Conservation (phyloP, 352 stramenopile genomes). For the Lagenidium giganteum region DNA sequence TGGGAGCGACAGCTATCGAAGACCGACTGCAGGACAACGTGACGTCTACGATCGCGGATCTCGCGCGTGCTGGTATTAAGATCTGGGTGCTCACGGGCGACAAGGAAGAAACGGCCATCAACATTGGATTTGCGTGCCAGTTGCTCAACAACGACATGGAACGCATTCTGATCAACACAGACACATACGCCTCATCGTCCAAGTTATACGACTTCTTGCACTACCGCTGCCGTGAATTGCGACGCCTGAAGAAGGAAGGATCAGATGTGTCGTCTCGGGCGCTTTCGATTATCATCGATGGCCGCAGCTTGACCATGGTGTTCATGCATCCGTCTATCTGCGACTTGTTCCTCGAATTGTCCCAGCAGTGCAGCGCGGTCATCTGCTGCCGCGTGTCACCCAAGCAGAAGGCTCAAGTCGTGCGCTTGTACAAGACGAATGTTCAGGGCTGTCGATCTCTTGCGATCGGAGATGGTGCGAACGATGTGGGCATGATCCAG, state of each 20-base stretch:
- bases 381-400: constrained; percentile 90
- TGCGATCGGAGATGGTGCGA: constrained; percentile 98
- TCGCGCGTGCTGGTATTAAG: constrained; percentile 74
- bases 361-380: constrained; percentile 77
- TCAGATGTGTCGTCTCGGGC: background rate
- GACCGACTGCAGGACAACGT: constrained; percentile 78
- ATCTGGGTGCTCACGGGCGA: constrained; percentile 86
- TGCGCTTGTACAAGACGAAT: constrained; percentile 82
- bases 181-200: constrained; percentile 43
- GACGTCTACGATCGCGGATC: constrained; percentile 65
- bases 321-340: constrained; percentile 66
- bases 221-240: constrained; percentile 33
- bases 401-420: constrained; percentile 90
- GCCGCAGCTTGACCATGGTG: constrained; percentile 64
- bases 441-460: constrained; percentile 87
- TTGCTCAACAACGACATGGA: constrained; percentile 96
- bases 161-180: constrained; percentile 73
- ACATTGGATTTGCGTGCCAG: constrained; percentile 94
- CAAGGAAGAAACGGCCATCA: constrained; percentile 97
- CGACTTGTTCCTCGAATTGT: constrained; percentile 83
- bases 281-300: constrained; percentile 75
- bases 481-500: constrained; percentile 99
- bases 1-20: constrained; percentile 80
- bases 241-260: constrained; percentile 26
- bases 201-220: constrained; percentile 61